phyloP scores from a whole-genome alignment of 2,329 filamentous ascomycete species.

The Byssochlamys sp. region DNA sequence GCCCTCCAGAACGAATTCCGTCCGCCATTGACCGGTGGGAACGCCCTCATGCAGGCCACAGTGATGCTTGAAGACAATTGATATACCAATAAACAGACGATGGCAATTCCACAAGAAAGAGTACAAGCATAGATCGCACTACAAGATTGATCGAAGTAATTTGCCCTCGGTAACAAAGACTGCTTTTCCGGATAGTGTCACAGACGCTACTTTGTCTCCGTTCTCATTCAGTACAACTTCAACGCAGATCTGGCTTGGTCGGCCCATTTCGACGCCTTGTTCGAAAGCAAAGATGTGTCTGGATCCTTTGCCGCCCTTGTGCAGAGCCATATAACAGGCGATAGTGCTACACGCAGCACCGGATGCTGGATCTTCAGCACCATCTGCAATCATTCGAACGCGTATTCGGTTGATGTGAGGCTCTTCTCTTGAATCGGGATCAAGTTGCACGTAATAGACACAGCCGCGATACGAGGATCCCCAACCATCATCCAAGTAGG shows the following conservation, averaged over 20 bases:
- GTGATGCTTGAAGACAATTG: neutral
- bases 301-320: conserved; percentile 25
- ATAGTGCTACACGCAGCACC: conserved; percentile 43
- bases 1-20: neutral
- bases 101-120: neutral
- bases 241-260: conserved; percentile 41
- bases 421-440: conserved; percentile 14
- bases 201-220: conserved; percentile 11
- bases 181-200: conserved; percentile 11
- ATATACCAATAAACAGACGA: neutral
- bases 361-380: conserved; percentile 41
- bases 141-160: neutral
- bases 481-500: conserved; percentile 21
- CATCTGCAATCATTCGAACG: conserved; percentile 21
- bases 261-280: conserved; percentile 46
- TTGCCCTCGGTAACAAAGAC: conserved; percentile 10
- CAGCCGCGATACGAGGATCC: conserved; percentile 18
- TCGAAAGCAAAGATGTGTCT: conserved; percentile 31
- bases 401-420: conserved; percentile 21
- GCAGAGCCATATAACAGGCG: conserved; percentile 36
- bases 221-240: conserved; percentile 23
- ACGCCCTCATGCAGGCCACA: neutral
- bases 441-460: conserved; percentile 21
- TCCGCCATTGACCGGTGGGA: neutral
- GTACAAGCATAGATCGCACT: neutral